Conservation (phyloP, 306 rosid species). For the barrel medic (Medicago truncatula) region MtrunA17r5.0-ANR NC_053049.1:21358001-21358500, state of each 20-base stretch:
- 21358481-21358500: neutral
- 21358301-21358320: neutral
- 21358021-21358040: conserved; percentile 48
- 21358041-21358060: conserved; percentile 88
- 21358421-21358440: neutral
- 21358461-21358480: neutral
- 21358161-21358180: conserved; percentile 82
- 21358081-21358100: conserved; percentile 72
- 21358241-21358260: conserved; percentile 67
- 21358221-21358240: conserved; percentile 82
- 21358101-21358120: conserved; percentile 82
- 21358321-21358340: neutral
- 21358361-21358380: neutral
- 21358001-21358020: neutral
- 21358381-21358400: neutral
- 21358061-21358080: conserved; percentile 86
- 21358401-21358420: neutral
- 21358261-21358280: neutral
- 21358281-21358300: neutral
- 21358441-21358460: conserved; percentile 6
- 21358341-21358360: neutral
- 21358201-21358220: conserved; percentile 74
- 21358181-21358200: conserved; percentile 89
- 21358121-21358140: conserved; percentile 78
- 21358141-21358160: conserved; percentile 86